Base-by-base conservation (phyloP, 139 green algal genomes). In the Chlorella sp. region DNA sequence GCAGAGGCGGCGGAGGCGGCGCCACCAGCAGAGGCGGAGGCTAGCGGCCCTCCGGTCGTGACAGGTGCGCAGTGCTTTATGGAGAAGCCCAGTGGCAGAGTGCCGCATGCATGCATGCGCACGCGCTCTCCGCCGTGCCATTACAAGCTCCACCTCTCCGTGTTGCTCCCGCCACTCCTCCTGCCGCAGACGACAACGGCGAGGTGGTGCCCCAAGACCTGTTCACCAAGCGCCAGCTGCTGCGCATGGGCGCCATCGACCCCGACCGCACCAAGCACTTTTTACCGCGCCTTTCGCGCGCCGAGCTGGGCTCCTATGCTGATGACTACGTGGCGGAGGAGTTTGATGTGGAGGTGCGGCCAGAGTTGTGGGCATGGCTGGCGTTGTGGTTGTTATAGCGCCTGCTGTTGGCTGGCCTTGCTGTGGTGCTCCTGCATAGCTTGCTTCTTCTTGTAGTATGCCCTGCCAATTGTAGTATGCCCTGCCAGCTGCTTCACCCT, bases 291-390 rank as follows among this genome's bases (percentile, higher is more conserved):
- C 69, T 90, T 51, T 74, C 56, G 20, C 77, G 87, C 73, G 84
- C 84, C 43, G 89, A 93, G 34, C 76, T 76, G 64, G 87, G 87
- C 54, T 78, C 54, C 38, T 93, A 88, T 83, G 51, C 80, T 9
- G 76, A 82, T 24, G 80, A 89, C 20, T 68, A 73, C 24, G 41
- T 69, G 14, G 75, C 38, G 1, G 51, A 83, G 32, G 74, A 88
- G 16, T 92, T 91, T 62, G 67, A 84, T 6, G 58, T 83, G 19
- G 90, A 93, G 88, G 82, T 93, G 80, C 41, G 56, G 5, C 1
- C 44, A 13, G 24, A 26, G 7, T 48, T 38, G 64, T 6, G 7
- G n/a, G n/a, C n/a, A n/a, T n/a, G n/a, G n/a, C n/a, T n/a, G n/a
- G n/a, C n/a, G n/a, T n/a, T n/a, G n/a, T n/a, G n/a, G n/a, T n/a